phyloP scores from a whole-genome alignment of 1,139 yeast species.

The Pichia sp. region DNA sequence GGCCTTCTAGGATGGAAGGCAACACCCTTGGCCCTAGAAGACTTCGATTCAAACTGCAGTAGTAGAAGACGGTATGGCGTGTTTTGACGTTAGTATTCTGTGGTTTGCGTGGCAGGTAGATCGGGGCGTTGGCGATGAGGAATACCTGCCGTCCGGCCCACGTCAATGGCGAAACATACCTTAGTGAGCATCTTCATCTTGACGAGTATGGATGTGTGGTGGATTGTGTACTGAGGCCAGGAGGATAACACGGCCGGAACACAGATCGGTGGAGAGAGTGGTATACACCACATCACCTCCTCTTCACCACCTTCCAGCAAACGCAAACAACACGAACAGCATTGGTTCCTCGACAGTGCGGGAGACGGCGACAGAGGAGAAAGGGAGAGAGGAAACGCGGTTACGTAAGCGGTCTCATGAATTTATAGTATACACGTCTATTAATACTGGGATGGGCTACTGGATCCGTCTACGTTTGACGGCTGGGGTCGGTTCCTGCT shows the following conservation, averaged over 20 bases:
- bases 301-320: neutral
- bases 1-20: conserved; percentile 97
- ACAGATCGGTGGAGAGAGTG: too few relatives aligned
- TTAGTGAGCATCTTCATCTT: conserved; percentile 91
- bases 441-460: neutral
- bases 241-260: neutral
- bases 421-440: neutral
- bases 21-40: conserved; percentile 96
- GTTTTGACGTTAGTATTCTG: conserved; percentile 16
- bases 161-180: conserved; percentile 34
- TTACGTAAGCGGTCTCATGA: neutral
- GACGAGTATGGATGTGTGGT: neutral
- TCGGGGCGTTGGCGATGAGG: neutral
- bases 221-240: neutral
- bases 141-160: neutral
- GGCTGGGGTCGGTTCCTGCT: neutral
- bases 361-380: neutral
- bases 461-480: neutral
- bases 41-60: conserved; percentile 85
- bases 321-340: neutral
- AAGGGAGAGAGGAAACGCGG: neutral
- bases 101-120: neutral
- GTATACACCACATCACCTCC: too few relatives aligned
- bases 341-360: neutral
- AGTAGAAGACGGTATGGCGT: neutral